Evolutionary conservation across 495 filamentous ascomycete species (phyloP).

Genomic region (Schizothecium vesticola): DNA sequence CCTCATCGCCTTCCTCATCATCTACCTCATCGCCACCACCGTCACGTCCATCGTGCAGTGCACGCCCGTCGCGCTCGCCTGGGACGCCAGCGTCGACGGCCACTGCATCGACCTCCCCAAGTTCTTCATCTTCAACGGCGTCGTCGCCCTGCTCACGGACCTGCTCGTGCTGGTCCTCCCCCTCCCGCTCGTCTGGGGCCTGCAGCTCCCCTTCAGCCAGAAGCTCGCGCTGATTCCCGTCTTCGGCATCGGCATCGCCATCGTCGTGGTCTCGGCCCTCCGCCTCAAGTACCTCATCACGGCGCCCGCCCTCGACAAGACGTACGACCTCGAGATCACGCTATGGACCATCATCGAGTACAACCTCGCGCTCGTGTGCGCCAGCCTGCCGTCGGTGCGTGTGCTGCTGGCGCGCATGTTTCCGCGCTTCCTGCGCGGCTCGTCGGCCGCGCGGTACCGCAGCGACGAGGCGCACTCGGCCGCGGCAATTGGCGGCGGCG

Average conservation of each 20-base stretch:
- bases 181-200: conserved; percentile 19
- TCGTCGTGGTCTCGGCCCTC: conserved; percentile 21
- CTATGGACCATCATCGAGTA: conserved; percentile 29
- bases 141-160: conserved; percentile 23
- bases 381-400: conserved; percentile 26
- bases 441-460: not conserved
- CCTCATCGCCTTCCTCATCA: conserved; percentile 18
- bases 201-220: conserved; percentile 20
- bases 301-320: conserved; percentile 8
- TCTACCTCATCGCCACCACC: conserved; percentile 23
- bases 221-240: conserved; percentile 24
- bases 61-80: conserved; percentile 23
- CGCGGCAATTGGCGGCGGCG: not conserved
- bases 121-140: conserved; percentile 28
- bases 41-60: conserved; percentile 23
- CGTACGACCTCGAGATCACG: conserved; percentile 9
- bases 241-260: conserved; percentile 26
- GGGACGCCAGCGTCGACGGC: conserved; percentile 7
- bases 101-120: conserved; percentile 25
- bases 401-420: conserved; percentile 19
- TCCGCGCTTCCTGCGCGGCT: conserved; percentile 6
- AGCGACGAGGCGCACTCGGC: not conserved
- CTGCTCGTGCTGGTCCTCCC: conserved; percentile 23
- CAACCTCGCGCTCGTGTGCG: conserved; percentile 26
- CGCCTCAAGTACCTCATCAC: conserved; percentile 16